These are phyloP conservation scores for Aspergillus funiculosus DNA, from an alignment of 495 filamentous ascomycete species.

Conservation along the genomic window DNA sequence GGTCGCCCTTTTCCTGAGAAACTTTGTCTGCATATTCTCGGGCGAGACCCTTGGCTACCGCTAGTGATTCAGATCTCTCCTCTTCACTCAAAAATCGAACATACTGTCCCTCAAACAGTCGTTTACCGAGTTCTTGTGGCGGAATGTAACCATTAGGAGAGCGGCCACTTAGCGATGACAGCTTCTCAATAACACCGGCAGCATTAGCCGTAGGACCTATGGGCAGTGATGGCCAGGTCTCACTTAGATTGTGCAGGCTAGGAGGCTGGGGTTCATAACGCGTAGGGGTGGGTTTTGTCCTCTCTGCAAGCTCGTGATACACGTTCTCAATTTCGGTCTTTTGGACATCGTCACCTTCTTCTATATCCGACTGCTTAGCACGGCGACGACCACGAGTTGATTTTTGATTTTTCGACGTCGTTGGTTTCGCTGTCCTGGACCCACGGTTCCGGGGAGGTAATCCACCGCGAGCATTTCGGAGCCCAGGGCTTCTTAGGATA, in stretches of 20 bases:
- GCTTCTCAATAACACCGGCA: conserved; percentile 34
- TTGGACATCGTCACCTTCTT: conserved; percentile 22
- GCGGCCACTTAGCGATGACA: conserved; percentile 32
- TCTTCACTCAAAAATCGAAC: conserved; percentile 37
- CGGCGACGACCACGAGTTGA: conserved; percentile 12
- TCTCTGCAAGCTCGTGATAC: conserved; percentile 28
- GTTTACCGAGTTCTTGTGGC: conserved; percentile 35
- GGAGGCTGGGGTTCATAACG: conserved; percentile 34
- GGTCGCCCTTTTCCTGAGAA: conserved; percentile 36
- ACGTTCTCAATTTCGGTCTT: conserved; percentile 28
- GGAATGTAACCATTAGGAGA: conserved; percentile 37
- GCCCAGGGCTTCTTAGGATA: conserved; percentile 30
- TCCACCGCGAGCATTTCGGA: conserved; percentile 21
- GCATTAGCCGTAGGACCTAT: conserved; percentile 24
- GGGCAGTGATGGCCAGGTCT: conserved; percentile 43
- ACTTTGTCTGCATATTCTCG: conserved; percentile 39
- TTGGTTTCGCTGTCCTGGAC: conserved; percentile 10
- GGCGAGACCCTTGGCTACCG: conserved; percentile 32
- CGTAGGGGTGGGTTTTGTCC: conserved; percentile 26
- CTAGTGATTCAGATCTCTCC: conserved; percentile 35
- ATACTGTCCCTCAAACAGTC: conserved; percentile 37
- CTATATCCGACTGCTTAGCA: conserved; percentile 14
- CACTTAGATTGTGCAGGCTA: conserved; percentile 26
- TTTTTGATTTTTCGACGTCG: conserved; percentile 13
- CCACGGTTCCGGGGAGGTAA: conserved; percentile 20